Conservation (phyloP, 2,329 filamentous ascomycete genomes). For the Monosporascus sp. region DNA sequence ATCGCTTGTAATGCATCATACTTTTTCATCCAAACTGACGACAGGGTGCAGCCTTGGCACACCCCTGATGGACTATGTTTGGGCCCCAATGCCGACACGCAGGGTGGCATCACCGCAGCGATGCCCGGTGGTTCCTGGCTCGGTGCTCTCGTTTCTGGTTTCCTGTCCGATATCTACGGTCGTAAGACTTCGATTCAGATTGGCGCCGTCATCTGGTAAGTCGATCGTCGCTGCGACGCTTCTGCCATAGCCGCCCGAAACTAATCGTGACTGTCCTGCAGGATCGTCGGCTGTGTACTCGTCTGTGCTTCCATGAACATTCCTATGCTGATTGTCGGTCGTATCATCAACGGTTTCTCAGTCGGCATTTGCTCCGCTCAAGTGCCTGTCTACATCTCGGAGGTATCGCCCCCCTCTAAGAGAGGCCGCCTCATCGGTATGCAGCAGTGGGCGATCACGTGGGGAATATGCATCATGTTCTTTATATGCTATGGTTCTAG, state of each 20-base stretch:
- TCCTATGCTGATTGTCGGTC: conserved; percentile 59
- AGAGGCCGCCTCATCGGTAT: conserved; percentile 38
- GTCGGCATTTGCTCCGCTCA: conserved; percentile 70
- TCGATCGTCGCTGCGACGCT: not conserved
- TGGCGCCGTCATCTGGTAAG: conserved; percentile 46
- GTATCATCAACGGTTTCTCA: conserved; percentile 64
- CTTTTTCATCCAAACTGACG: not conserved
- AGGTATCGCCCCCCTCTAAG: conserved; percentile 48
- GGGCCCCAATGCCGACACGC: conserved; percentile 44
- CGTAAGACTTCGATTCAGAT: conserved; percentile 46
- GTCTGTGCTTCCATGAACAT: conserved; percentile 41
- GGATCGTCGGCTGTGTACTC: conserved; percentile 44
- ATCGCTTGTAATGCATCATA: not conserved
- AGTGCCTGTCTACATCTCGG: conserved; percentile 66
- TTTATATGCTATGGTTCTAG: conserved; percentile 43
- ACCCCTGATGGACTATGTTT: conserved; percentile 37
- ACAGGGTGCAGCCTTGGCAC: conserved; percentile 18
- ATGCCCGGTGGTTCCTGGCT: conserved; percentile 69
- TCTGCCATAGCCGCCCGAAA: not conserved
- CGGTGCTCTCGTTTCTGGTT: conserved; percentile 56
- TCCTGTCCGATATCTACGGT: conserved; percentile 49
- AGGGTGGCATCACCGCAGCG: conserved; percentile 62
- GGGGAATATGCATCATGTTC: conserved; percentile 44
- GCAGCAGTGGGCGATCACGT: conserved; percentile 42
- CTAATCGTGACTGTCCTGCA: conserved; percentile 16